Evolutionary conservation across 2,329 filamentous ascomycete genomes (phyloP).

Genomic region (Paramyrothecium sp.): DNA sequence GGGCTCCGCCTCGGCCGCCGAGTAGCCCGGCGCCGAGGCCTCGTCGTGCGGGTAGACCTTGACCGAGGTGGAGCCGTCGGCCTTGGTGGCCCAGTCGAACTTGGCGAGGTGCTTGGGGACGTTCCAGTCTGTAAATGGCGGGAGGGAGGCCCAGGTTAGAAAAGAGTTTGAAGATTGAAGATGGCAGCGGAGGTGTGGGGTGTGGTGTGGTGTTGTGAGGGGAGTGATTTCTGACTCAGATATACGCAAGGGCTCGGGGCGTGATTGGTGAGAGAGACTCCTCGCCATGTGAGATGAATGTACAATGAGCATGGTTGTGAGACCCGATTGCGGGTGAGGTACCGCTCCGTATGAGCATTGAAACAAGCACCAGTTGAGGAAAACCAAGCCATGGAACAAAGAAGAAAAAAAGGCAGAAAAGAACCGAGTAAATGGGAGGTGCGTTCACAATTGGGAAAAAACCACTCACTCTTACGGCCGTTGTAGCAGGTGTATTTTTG

Average conservation of each 20-base stretch:
- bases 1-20: slow-evolving; percentile 27
- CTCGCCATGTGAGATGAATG: no score
- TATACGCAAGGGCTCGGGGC: neutral
- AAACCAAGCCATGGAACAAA: slow-evolving; percentile 2
- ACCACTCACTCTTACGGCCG: slow-evolving; percentile 45
- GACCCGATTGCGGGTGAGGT: no score
- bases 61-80: slow-evolving; percentile 35
- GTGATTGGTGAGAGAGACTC: no score
- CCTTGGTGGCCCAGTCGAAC: slow-evolving; percentile 42
- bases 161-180: neutral
- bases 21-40: slow-evolving; percentile 13
- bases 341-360: no score
- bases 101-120: slow-evolving; percentile 53
- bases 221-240: neutral
- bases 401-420: neutral
- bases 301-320: no score
- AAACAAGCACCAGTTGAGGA: no score
- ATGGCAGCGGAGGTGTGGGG: neutral
- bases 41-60: slow-evolving; percentile 45
- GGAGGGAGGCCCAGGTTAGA: neutral
- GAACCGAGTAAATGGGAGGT: no score
- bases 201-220: slow-evolving; percentile 1
- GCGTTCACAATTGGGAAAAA: no score
- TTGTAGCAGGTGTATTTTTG: slow-evolving; percentile 52
- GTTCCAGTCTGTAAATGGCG: slow-evolving; percentile 44